Evolutionary conservation across 2,329 filamentous ascomycete genomes (phyloP).

Genomic region (Pyricularia sp.): DNA sequence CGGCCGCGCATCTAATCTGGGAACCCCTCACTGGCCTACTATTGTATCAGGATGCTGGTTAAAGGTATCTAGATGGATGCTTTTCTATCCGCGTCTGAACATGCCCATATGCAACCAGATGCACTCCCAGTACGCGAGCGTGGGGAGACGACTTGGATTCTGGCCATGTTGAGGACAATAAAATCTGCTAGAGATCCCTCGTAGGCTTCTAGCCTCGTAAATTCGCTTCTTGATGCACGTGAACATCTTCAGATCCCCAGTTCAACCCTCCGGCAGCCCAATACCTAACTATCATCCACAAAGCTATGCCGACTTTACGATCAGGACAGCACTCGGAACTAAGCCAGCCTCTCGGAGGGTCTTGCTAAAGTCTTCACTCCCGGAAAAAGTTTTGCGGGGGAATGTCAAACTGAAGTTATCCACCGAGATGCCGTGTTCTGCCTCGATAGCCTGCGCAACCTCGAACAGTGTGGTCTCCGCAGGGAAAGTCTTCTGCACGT

Average conservation of each 20-base stretch:
- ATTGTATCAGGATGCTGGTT: neutral
- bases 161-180: neutral
- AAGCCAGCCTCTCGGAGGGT: slow-evolving; percentile 88
- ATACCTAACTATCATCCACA: too few species aligned
- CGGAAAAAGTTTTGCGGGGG: slow-evolving; percentile 71
- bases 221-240: neutral
- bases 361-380: slow-evolving; percentile 68
- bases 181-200: neutral
- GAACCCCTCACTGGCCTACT: neutral
- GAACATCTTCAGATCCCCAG: neutral
- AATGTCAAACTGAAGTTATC: slow-evolving; percentile 78
- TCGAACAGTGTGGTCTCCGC: slow-evolving; percentile 91
- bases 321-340: slow-evolving; percentile 78
- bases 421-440: slow-evolving; percentile 62
- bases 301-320: slow-evolving; percentile 8
- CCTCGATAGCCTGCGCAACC: slow-evolving; percentile 65
- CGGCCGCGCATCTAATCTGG: neutral
- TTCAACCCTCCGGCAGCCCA: neutral
- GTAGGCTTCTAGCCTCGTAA: neutral
- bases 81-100: neutral
- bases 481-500: slow-evolving; percentile 77
- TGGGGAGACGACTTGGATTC: neutral
- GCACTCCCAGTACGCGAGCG: neutral
- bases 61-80: neutral
- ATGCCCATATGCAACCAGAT: neutral